These are phyloP conservation scores for Rhamnella rubrinervis DNA, from an alignment of 331 rosid genomes.

Conservation along the genomic window DNA sequence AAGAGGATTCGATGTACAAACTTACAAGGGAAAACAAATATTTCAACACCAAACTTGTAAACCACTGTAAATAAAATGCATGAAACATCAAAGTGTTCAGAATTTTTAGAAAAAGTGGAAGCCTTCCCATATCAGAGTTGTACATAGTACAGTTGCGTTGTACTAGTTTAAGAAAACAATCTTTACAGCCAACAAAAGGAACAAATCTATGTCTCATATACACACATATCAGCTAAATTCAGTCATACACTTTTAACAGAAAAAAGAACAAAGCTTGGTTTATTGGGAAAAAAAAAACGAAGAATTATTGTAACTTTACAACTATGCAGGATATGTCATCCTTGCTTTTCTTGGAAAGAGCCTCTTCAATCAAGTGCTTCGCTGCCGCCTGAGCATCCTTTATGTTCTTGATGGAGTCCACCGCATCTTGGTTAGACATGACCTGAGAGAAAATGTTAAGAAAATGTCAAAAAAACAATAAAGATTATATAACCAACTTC, in stretches of 20 bases:
- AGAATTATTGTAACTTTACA: slow-evolving; percentile 43
- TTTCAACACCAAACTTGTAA: too few species aligned
- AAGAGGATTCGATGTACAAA: too few species aligned
- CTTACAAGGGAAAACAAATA: too few species aligned
- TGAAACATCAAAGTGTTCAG: neutral
- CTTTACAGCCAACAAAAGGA: slow-evolving; percentile 13
- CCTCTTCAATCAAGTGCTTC: slow-evolving; percentile 50
- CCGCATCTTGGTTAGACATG: slow-evolving; percentile 61
- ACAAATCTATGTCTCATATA: neutral
- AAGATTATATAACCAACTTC: neutral
- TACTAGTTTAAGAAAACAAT: neutral
- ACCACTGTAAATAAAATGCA: too few species aligned
- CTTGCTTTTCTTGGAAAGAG: slow-evolving; percentile 50
- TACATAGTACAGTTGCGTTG: neutral
- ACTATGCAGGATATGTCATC: slow-evolving; percentile 73
- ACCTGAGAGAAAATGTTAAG: slow-evolving; percentile 35
- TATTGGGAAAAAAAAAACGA: too few species aligned
- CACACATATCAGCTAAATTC: slow-evolving; percentile 2
- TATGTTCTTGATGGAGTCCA: slow-evolving; percentile 42
- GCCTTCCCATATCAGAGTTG: neutral
- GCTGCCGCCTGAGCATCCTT: slow-evolving; percentile 62
- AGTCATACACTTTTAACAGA: neutral
- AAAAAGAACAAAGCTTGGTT: neutral
- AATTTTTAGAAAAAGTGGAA: neutral
- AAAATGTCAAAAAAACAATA: neutral